A percentile compares a stretch with the other conserved stretches of the same genome.
phyloP scores from a whole-genome alignment of 2,329 filamentous ascomycete genomes.

The Alternaria postmessia region DNA sequence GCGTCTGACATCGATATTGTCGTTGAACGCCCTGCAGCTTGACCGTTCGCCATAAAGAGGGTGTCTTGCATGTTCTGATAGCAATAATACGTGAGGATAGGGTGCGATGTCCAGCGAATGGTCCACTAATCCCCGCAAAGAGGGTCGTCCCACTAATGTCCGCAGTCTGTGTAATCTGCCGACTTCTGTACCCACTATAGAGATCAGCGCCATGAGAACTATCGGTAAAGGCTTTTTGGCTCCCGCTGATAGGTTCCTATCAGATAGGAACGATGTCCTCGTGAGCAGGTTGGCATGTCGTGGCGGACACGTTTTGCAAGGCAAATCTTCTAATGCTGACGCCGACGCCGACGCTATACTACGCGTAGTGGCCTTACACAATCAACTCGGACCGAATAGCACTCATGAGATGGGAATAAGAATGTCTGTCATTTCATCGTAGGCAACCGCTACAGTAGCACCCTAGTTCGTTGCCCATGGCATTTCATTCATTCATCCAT shows the following conservation, averaged over 20 bases:
- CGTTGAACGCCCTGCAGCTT: slow-evolving; percentile 1
- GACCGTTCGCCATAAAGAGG: not conserved
- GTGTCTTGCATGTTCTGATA: not conserved
- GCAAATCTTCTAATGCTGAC: not conserved
- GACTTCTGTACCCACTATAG: not conserved
- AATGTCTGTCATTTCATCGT: slow-evolving; percentile 13
- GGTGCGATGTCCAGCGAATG: not conserved
- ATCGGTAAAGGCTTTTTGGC: not conserved
- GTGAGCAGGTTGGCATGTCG: not conserved
- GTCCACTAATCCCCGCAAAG: not conserved
- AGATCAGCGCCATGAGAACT: not conserved
- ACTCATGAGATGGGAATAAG: not conserved
- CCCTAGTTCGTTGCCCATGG: not conserved
- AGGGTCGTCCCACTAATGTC: not conserved
- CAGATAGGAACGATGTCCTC: not conserved
- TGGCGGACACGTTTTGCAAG: not conserved
- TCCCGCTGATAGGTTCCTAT: not conserved
- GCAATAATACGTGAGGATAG: not conserved
- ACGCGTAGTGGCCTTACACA: not conserved
- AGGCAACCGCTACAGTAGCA: not conserved
- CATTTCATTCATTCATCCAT: not conserved
- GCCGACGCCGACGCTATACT: not conserved
- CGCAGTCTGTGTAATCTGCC: not conserved
- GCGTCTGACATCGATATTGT: not conserved
- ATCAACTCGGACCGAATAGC: not conserved